Evolutionary conservation across 305 asterid species (phyloP), one percentile per base, ranked within the genome.

Genomic region (Andrographis paniculata): DNA sequence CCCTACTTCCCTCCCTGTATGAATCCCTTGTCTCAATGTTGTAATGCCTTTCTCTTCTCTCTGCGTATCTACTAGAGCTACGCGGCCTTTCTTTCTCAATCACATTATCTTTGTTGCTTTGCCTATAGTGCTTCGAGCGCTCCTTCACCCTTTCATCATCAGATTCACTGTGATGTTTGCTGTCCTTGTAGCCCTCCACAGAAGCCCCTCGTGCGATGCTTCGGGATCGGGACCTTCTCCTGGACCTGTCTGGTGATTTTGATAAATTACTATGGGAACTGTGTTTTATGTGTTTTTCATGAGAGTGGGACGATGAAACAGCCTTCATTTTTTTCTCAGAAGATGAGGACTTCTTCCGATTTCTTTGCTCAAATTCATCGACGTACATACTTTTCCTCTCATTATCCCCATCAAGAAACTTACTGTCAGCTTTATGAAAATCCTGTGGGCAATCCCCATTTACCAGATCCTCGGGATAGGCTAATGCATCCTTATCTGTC

Each of bases 211-310:
- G 68, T 42, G 53, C 60, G 61, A 74, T 62, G 61, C 89, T 86
- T 46, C 67, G 67, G 48, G 96, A 85, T n/a, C 72, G 69, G 15
- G 97, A 84, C 64, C 93, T 72, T 63, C 74, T 74, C 66, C 82
- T 65, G 41, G 77, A 51, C 55, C 16, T 61, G 33, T 75, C 84
- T 59, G 88, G 94, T 33, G 96, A 80, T 65, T 64, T 72, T 27
- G 68, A 62, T 48, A 54, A 19, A 58, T 62, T 74, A 48, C 63
- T 53, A 42, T 41, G 52, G 59, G 67, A 63, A 50, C 63, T 64
- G 59, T 60, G 82, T 35, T 71, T 70, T 35, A 12, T 23, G 46
- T 57, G 61, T 48, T 54, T 74, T 14, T 67, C 74, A 42, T 55
- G 68, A 19, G 76, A 65, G 40, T 70, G 66, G 37, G 72, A 45